Conservation (phyloP, 2,329 filamentous ascomycete genomes). For the Penicillium nordicum region DNA sequence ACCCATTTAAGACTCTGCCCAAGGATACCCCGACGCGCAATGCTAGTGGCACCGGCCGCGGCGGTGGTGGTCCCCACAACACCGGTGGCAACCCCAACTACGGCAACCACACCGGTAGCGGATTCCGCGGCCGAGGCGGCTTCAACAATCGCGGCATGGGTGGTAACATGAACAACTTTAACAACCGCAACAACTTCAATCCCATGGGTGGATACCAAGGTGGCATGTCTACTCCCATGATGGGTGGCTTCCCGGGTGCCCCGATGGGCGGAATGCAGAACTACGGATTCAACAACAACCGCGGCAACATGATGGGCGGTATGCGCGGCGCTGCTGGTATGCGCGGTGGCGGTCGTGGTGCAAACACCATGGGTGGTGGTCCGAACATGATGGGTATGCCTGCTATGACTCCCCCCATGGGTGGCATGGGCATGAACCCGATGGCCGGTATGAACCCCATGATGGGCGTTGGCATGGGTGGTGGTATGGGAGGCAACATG, state of each 20-base stretch:
- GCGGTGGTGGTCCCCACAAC: conserved; percentile 38
- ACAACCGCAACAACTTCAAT: conserved; percentile 22
- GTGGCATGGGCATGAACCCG: conserved; percentile 45
- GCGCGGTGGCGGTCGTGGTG: conserved; percentile 55
- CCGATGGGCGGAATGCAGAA: conserved; percentile 53
- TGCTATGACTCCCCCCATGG: conserved; percentile 43
- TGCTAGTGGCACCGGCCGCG: conserved; percentile 59
- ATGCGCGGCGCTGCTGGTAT: conserved; percentile 57
- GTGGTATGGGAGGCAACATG: conserved; percentile 46
- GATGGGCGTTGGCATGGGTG: conserved; percentile 40
- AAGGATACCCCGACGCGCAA: conserved; percentile 80
- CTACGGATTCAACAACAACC: conserved; percentile 51
- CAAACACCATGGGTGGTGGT: conserved; percentile 51
- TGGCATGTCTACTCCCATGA: conserved; percentile 46
- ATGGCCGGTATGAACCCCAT: conserved; percentile 59
- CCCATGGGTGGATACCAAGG: conserved; percentile 50
- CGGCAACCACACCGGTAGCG: not conserved
- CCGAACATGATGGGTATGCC: conserved; percentile 51
- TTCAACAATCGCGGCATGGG: conserved; percentile 49
- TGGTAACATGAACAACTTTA: conserved; percentile 15
- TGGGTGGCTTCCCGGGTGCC: conserved; percentile 40
- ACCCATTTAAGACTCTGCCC: conserved; percentile 86
- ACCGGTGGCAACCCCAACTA: conserved; percentile 43
- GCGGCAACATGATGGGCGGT: conserved; percentile 54
- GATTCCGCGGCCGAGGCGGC: conserved; percentile 51